Base-by-base conservation (phyloP, 2,329 filamentous ascomycete genomes). In the Hortaea sp. region DNA sequence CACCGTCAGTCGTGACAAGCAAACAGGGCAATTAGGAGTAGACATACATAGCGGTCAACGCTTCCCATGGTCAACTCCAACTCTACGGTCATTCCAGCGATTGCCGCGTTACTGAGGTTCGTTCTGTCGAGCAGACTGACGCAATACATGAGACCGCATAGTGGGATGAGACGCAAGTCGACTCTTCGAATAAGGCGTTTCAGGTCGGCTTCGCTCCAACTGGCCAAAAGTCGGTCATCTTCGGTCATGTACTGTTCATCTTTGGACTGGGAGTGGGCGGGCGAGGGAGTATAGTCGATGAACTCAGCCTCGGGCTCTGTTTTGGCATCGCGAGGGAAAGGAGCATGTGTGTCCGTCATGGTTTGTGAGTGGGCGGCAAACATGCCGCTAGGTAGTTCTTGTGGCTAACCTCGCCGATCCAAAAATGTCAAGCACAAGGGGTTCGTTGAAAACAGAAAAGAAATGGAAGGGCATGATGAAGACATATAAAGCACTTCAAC, bases 51-150 rank as follows among this genome's bases (percentile, higher is more conserved):
- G 31, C 31, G 31, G 31, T 34, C 31, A n/a, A 34, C 31, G 31
- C 31, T 34, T 7, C 31, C 31, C 31, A 7, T n/a, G 7, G 31
- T n/a, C 31, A 34, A n/a, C n/a, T 34, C 31, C 31, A 34, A n/a
- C n/a, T 34, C 10, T 6, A 39, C 45, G 3, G 53, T 65, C 69
- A 71, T 72, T 46, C 75, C 85, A 13, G 86, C 85, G 61, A 90
- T 82, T 40, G 78, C 78, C 37, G 84, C 85, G 20, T 78, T 72
- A n/a, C 78, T 78, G 61, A 89, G 67, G 63, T 90, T 90, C 1
- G 83, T 87, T 30, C 86, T 73, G 60, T 92, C 86, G 79, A 90
- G 85, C 49, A 90, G 68, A 53, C 77, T 83, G 56, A 86, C 73
- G 61, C 83, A 86, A 64, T 89, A 89, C 67, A 88, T 75, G 53